Percentiles rank a stretch among this genome's conserved stretches.
phyloP scores from a whole-genome alignment of 495 filamentous ascomycete species.

The Chaetomium tenue region DNA sequence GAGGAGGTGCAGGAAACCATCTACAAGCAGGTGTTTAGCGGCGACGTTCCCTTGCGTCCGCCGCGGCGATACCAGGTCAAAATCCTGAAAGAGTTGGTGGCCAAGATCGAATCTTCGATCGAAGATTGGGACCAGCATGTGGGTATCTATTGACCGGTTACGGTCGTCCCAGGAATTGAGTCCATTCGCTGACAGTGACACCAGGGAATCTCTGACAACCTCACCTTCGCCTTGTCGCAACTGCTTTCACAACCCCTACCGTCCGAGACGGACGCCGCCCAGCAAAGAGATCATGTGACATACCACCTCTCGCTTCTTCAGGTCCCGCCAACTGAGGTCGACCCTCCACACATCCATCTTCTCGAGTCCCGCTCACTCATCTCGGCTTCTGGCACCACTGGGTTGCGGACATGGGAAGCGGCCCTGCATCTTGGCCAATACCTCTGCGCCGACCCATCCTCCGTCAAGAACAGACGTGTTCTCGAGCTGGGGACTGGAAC shows the following conservation, averaged over 20 bases:
- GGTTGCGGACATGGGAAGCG: slow-evolving; percentile 91
- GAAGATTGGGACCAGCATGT: slow-evolving; percentile 81
- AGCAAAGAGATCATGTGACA: slow-evolving; percentile 72
- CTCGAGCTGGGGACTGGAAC: slow-evolving; percentile 91
- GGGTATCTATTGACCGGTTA: slow-evolving; percentile 36
- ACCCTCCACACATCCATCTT: slow-evolving; percentile 48
- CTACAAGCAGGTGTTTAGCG: slow-evolving; percentile 62
- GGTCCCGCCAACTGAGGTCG: background rate
- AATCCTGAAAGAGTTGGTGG: slow-evolving; percentile 66
- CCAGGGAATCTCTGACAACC: slow-evolving; percentile 73
- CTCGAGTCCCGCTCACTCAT: slow-evolving; percentile 74
- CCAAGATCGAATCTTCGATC: slow-evolving; percentile 64
- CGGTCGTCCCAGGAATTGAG: background rate
- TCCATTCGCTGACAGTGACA: background rate
- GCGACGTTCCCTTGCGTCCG: slow-evolving; percentile 50
- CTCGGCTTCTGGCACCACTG: slow-evolving; percentile 74
- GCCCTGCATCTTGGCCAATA: slow-evolving; percentile 80
- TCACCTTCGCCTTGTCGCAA: slow-evolving; percentile 59
- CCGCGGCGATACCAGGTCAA: slow-evolving; percentile 67
- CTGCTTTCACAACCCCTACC: slow-evolving; percentile 60
- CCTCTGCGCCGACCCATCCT: slow-evolving; percentile 45
- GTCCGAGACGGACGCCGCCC: slow-evolving; percentile 60
- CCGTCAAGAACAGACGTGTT: slow-evolving; percentile 57
- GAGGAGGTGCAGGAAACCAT: slow-evolving; percentile 58
- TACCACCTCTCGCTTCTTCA: slow-evolving; percentile 56